These are phyloP conservation scores for Daldinia sp. DNA, from an alignment of 2,329 filamentous ascomycete genomes.

Conservation along the genomic window DNA sequence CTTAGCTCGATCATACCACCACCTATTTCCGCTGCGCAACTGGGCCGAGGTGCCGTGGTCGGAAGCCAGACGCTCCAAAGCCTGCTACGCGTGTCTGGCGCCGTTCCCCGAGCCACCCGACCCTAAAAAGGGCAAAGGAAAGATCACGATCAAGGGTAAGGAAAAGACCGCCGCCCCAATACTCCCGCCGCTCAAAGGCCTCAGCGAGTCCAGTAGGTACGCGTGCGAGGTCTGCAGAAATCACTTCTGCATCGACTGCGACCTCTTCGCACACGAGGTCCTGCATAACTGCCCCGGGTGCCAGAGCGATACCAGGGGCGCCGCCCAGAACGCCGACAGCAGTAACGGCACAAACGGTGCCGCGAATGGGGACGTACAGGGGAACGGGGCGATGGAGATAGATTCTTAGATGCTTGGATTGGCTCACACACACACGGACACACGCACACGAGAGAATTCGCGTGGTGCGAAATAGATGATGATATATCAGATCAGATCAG, in stretches of 20 bases:
- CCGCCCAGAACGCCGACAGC: conserved; percentile 30
- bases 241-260: conserved; percentile 98
- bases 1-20: conserved; percentile 91
- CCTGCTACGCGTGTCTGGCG: conserved; percentile 83
- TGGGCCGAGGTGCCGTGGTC: conserved; percentile 92
- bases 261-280: conserved; percentile 93
- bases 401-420: conserved; percentile 49
- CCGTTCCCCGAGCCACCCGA: conserved; percentile 71
- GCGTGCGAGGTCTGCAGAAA: conserved; percentile 87
- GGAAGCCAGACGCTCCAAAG: conserved; percentile 69
- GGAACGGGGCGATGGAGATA: conserved; percentile 61
- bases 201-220: conserved; percentile 89
- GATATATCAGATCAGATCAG: not conserved
- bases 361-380: conserved; percentile 31
- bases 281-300: conserved; percentile 97
- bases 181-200: conserved; percentile 65
- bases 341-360: conserved; percentile 11
- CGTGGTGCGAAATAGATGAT: not conserved
- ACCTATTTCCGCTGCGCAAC: conserved; percentile 89
- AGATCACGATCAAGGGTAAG: conserved; percentile 41
- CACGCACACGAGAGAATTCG: not conserved
- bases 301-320: conserved; percentile 63
- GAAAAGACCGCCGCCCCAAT: conserved; percentile 33
- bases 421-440: not conserved
- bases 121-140: conserved; percentile 29